Evolutionary conservation across 2,329 filamentous ascomycete species (phyloP).

Genomic region (Aspergillus caelatus): DNA sequence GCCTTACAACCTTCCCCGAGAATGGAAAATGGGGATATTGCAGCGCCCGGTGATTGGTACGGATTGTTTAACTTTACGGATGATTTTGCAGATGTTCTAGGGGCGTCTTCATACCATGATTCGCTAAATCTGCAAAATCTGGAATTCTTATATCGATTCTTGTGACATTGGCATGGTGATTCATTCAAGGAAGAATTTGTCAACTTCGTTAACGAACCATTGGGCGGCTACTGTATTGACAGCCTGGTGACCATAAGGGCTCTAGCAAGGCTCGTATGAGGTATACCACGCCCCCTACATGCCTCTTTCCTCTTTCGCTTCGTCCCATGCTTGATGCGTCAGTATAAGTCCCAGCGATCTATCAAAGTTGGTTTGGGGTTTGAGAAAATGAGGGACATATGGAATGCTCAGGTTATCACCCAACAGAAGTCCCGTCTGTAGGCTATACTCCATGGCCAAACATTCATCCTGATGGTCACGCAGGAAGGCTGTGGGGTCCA

Average conservation of each 20-base stretch:
- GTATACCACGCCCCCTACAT: neutral
- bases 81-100: constrained; percentile 32
- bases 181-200: neutral
- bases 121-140: constrained; percentile 34
- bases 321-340: constrained; percentile 2
- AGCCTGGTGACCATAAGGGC: no score
- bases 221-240: neutral
- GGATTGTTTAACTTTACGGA: constrained; percentile 35
- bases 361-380: constrained; percentile 3
- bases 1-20: constrained; percentile 8
- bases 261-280: neutral
- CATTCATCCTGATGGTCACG: constrained; percentile 5
- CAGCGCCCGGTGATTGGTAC: constrained; percentile 28
- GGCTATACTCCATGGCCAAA: constrained; percentile 2
- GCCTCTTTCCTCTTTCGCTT: constrained; percentile 1
- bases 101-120: constrained; percentile 32
- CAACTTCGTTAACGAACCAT: neutral
- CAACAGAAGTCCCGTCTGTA: neutral
- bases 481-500: neutral
- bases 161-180: constrained; percentile 17
- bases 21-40: constrained; percentile 17
- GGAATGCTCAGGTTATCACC: constrained; percentile 3
- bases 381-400: constrained; percentile 3
- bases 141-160: constrained; percentile 36
- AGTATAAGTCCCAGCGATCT: constrained; percentile 2